Percentiles rank a stretch among this genome's conserved stretches.
These are phyloP conservation scores for Scleroderma bovista DNA, from an alignment of 768 basidiomycete species.

Conservation along the genomic window DNA sequence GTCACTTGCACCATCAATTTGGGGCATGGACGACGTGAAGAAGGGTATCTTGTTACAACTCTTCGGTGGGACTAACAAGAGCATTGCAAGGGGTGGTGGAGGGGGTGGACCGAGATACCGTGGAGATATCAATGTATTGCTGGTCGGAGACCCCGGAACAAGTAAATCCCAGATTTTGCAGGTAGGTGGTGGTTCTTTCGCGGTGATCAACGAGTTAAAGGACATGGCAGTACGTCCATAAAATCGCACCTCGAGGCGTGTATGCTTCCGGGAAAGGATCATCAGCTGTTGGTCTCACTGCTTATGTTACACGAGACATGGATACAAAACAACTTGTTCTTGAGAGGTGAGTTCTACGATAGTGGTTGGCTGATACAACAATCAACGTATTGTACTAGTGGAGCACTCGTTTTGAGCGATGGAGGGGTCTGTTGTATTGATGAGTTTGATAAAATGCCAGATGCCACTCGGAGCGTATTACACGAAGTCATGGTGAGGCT, in stretches of 20 bases:
- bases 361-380: neutral
- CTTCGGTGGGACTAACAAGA: slow-evolving; percentile 98
- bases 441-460: slow-evolving; percentile 99
- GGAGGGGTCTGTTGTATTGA: slow-evolving; percentile 99
- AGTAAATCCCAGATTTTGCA: slow-evolving; percentile 94
- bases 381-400: slow-evolving; percentile 45
- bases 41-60: slow-evolving; percentile 95
- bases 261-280: slow-evolving; percentile 98
- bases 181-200: slow-evolving; percentile 37
- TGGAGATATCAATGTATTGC: slow-evolving; percentile 95
- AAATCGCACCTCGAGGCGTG: slow-evolving; percentile 96
- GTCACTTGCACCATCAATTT: slow-evolving; percentile 91
- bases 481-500: slow-evolving; percentile 93
- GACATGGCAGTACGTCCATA: slow-evolving; percentile 82
- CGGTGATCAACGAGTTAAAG: neutral
- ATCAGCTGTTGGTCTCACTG: slow-evolving; percentile 96
- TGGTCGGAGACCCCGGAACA: slow-evolving; percentile 97
- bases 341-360: slow-evolving; percentile 62
- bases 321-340: slow-evolving; percentile 97
- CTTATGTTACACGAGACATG: slow-evolving; percentile 96
- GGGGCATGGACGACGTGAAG: slow-evolving; percentile 99
- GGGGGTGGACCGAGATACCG: slow-evolving; percentile 94
- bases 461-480: slow-evolving; percentile 92
- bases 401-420: slow-evolving; percentile 90
- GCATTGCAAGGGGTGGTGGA: slow-evolving; percentile 85